Evolutionary conservation across 2,329 filamentous ascomycete genomes (phyloP), one percentile per base, ranked within the genome.

Genomic region (Colletotrichum sp.): DNA sequence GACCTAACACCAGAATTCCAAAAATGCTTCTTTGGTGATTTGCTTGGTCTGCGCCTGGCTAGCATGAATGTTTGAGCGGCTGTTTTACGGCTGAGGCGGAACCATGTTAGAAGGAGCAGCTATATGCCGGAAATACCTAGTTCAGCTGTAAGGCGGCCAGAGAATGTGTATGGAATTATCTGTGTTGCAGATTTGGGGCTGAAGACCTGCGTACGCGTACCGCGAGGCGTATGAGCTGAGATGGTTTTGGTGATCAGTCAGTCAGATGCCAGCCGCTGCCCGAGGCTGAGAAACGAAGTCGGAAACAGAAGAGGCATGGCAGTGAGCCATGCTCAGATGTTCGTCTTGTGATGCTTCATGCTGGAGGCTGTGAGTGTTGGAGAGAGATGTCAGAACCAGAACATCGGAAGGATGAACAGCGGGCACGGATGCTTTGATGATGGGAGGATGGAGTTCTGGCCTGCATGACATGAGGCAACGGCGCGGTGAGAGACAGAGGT

Each of bases 381-480:
- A 52, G 16, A 64, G 16, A 52, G 16, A 64, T 48, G 73, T 43
- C 57, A 75, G 57, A 55, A n/a, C 70, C 59, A 61, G 63, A 39
- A 55, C 18, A 34, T 55, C 59, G 70, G 57, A 68, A 75, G 70
- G 36, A 57, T 18, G 39, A 60, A 55, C 36, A 65, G 60, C 18
- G 55, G 21, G 66, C 72, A 75, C 72, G 52, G 69, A 65, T 55
- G 64, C 18, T 14, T 9, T 21, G 57, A 24, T 34, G 43, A 73
- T 73, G 69, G 26, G 64, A 64, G 34, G 32, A 73, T 75, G 69
- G 18, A 73, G 64, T 75, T 73, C 69, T 72, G 57, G 13, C 64
- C 48, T 75, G 73, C 73, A 75, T 75, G 64, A 39, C 59, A 13
- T 73, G 73, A 75, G 73, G 73, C 73, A 68, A 68, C 70, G 70